These are phyloP conservation scores for Arachnopeziza araneosa DNA, from an alignment of 2,329 filamentous ascomycete genomes.

Conservation along the genomic window DNA sequence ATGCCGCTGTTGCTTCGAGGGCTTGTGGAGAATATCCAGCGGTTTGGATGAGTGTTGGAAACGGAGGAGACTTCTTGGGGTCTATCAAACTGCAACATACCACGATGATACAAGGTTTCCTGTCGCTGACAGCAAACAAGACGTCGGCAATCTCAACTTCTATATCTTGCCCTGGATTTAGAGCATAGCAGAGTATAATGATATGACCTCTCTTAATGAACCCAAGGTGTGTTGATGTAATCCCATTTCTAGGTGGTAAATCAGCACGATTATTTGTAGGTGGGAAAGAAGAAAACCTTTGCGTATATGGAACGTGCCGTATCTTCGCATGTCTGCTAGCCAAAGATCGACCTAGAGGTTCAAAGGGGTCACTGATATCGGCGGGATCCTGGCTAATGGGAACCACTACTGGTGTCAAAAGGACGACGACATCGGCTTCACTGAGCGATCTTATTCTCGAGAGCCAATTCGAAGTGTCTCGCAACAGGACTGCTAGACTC, in stretches of 20 bases:
- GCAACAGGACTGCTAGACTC: slow-evolving; percentile 8
- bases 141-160: slow-evolving; percentile 47
- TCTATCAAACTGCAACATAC: slow-evolving; percentile 43
- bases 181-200: slow-evolving; percentile 44
- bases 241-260: slow-evolving; percentile 31
- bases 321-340: slow-evolving; percentile 54
- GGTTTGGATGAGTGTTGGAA: slow-evolving; percentile 48
- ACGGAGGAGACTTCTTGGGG: slow-evolving; percentile 34
- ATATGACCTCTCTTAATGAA: slow-evolving; percentile 30
- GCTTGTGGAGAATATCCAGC: slow-evolving; percentile 42
- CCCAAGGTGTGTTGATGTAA: slow-evolving; percentile 40
- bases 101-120: slow-evolving; percentile 46
- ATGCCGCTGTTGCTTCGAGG: slow-evolving; percentile 44
- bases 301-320: slow-evolving; percentile 67
- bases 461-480: slow-evolving; percentile 38
- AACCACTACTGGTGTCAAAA: slow-evolving; percentile 52
- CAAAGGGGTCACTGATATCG: slow-evolving; percentile 61
- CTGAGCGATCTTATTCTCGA: slow-evolving; percentile 41
- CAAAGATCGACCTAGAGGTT: slow-evolving; percentile 61
- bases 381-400: slow-evolving; percentile 38
- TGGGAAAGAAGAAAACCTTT: slow-evolving; percentile 32
- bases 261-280: slow-evolving; percentile 3
- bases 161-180: slow-evolving; percentile 39
- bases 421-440: slow-evolving; percentile 51
- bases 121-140: slow-evolving; percentile 36